Conservation (phyloP, 768 basidiomycete species). For the Rhodotorula toruloides region DNA sequence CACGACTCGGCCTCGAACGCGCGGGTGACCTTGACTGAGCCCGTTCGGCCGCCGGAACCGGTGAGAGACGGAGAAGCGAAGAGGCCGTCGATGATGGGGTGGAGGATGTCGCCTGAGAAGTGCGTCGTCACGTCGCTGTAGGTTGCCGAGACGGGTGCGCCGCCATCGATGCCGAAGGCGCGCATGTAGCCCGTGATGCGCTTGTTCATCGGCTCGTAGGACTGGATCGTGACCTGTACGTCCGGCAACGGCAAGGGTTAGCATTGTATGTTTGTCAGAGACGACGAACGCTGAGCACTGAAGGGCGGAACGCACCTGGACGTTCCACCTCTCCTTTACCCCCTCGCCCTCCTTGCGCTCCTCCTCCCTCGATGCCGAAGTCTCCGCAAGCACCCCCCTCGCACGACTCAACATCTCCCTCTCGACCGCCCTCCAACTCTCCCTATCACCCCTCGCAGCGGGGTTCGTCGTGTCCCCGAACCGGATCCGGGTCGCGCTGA, state of each 20-base stretch:
- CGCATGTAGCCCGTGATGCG: constrained; percentile 35
- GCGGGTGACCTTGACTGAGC: constrained; percentile 14
- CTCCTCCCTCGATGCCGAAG: not conserved
- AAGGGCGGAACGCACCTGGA: constrained; percentile 6
- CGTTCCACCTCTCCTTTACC: constrained; percentile 21
- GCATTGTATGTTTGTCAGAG: too few relatives aligned
- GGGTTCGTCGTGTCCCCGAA: too few relatives aligned
- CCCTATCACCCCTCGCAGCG: constrained; percentile 5
- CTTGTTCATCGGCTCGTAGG: constrained; percentile 10
- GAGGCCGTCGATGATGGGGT: constrained; percentile 28
- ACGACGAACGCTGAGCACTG: too few relatives aligned
- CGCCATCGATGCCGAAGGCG: constrained; percentile 34
- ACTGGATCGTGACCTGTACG: constrained; percentile 33
- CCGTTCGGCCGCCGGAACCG: not conserved
- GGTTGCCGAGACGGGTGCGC: not conserved
- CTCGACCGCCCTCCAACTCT: constrained; percentile 19
- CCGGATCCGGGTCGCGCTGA: too few relatives aligned
- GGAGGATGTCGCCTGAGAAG: constrained; percentile 36
- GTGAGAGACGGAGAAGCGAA: constrained; percentile 15
- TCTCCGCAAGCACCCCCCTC: not conserved
- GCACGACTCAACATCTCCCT: constrained; percentile 7
- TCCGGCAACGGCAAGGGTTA: too few relatives aligned
- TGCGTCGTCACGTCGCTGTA: constrained; percentile 33
- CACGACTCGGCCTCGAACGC: constrained; percentile 35
- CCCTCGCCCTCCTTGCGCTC: not conserved